Evolutionary conservation across 2,329 filamentous ascomycete genomes (phyloP).

Genomic region (Microdochium paspali): DNA sequence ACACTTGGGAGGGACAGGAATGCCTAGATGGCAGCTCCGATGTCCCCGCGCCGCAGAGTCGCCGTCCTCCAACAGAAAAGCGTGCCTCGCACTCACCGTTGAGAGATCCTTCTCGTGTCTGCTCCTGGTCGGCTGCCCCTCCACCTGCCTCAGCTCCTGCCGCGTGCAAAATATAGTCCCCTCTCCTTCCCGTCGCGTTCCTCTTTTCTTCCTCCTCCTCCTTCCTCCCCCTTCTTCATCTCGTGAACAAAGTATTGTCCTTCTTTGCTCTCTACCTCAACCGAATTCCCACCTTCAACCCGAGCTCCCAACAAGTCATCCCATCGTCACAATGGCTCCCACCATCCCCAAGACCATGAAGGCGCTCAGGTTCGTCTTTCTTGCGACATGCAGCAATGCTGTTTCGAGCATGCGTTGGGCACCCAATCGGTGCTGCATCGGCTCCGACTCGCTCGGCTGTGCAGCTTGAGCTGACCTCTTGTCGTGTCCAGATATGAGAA

Average conservation of each 20-base stretch:
- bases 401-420: neutral
- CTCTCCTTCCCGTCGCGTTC: neutral
- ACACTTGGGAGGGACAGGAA: neutral
- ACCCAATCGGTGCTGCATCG: neutral
- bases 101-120: neutral
- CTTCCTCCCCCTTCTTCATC: neutral
- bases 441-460: slow-evolving; percentile 1
- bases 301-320: slow-evolving; percentile 8
- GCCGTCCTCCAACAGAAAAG: neutral
- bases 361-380: slow-evolving; percentile 43
- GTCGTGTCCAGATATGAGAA: slow-evolving; percentile 44
- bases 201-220: too few relatives aligned
- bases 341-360: slow-evolving; percentile 33
- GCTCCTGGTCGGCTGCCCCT: neutral
- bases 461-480: slow-evolving; percentile 9
- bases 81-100: neutral
- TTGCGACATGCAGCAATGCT: neutral
- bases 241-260: neutral
- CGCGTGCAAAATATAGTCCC: neutral
- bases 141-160: too few relatives aligned
- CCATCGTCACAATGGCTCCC: slow-evolving; percentile 17
- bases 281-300: neutral
- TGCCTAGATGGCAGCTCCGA: neutral
- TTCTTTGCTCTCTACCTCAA: neutral
- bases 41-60: neutral